phyloP scores from a whole-genome alignment of 805 yeast genomes.

The Cyberlindnera meyerae region DNA sequence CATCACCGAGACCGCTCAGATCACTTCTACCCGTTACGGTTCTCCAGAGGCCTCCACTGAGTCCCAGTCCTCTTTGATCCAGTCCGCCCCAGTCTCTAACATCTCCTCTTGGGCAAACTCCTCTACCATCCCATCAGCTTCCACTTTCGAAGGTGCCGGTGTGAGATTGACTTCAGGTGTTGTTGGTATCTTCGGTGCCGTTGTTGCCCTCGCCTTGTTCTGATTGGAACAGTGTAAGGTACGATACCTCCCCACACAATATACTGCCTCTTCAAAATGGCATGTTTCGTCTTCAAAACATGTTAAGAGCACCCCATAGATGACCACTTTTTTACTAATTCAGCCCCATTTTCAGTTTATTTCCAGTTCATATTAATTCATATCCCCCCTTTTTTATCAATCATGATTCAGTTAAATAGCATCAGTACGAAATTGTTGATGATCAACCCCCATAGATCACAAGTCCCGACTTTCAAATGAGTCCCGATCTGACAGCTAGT shows the following conservation, averaged over 20 bases:
- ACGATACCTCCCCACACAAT: not conserved
- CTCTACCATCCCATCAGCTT: constrained; percentile 4
- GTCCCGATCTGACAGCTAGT: no score
- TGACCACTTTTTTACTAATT: no score
- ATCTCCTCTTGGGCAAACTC: constrained; percentile 3
- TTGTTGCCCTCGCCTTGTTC: constrained; percentile 11
- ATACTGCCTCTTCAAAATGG: not conserved
- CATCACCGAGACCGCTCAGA: constrained; percentile 4
- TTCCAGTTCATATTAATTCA: no score
- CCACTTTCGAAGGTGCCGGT: constrained; percentile 11
- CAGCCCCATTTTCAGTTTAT: no score
- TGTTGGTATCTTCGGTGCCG: constrained; percentile 9
- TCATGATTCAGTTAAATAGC: no score
- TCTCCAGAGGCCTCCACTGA: no score
- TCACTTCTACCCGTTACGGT: constrained; percentile 7
- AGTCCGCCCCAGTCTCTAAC: constrained; percentile 4
- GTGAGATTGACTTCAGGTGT: constrained; percentile 6
- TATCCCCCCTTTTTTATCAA: no score
- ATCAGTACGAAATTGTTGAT: no score
- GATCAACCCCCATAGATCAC: no score
- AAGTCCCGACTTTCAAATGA: no score
- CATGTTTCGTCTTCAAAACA: no score
- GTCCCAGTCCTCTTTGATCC: not conserved
- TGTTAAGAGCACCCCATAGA: no score
- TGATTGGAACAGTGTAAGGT: not conserved